Base-by-base conservation (phyloP, 2,329 filamentous ascomycete genomes). In the Alternaria sp. region DNA sequence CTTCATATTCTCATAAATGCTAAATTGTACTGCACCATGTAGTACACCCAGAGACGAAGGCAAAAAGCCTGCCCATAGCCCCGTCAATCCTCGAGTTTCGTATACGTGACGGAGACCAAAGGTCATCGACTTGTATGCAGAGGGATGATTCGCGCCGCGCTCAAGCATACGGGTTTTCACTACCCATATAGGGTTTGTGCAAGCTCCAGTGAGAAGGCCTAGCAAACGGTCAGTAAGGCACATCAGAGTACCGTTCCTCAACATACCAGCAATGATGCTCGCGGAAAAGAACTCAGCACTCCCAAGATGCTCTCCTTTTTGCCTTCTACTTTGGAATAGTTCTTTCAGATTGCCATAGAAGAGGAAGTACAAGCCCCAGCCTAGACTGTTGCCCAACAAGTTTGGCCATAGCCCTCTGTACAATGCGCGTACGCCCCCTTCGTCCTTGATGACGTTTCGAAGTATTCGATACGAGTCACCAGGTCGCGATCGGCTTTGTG, bases 121-220 rank as follows among this genome's bases (percentile, higher is more conserved):
- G 66, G 85, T 81, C 83, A 97, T 92, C 66, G 87, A 90, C 16
- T 87, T 85, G 79, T 99, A 99, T 1, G 94, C 95, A 14, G 93
- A 93, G 2, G 85, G 86, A 6, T 88, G 85, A 56, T 87, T 84
- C 51, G 87, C 87, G 67, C 95, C 92, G 4, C 92, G 94, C 30
- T 93, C 93, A 25, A 98, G 84, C 93, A 99, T 98, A 65, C 95
- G 91, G 9, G 94, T 98, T 83, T 98, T 98, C 78, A 99, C 89
- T 3, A 99, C 95, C 95, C 95, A 99, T 71, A 99, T 90, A 3
- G 95, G 95, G 77, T 98, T 98, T 30, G 95, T 98, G 67, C 94
- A 85, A 30, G 92, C 81, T 44, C 94, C 91, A 2, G 93, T 97
- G 41, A 92, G 79, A 18, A 90, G 83, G 30, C 94, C 94, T 75